A percentile compares a stretch with the other conserved stretches of the same genome.
Evolutionary conservation across 1,284 basidiomycete genomes (phyloP).

Genomic region (Pterulicium gracile): DNA sequence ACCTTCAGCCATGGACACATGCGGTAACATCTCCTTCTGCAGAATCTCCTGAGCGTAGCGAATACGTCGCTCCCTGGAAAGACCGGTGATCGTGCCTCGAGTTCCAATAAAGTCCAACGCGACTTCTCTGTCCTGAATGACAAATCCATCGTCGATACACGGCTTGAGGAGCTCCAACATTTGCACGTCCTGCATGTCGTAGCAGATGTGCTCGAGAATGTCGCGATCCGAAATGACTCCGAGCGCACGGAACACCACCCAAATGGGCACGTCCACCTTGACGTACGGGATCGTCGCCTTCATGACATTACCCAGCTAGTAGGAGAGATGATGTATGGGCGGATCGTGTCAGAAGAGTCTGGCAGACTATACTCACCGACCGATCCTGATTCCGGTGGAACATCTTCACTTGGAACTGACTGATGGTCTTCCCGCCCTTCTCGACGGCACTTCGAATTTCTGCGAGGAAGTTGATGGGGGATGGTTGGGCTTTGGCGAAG

Average conservation of each 20-base stretch:
- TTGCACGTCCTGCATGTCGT: conserved; percentile 91
- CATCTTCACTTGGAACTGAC: conserved; percentile 97
- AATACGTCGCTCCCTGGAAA: conserved; percentile 86
- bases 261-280: conserved; percentile 96
- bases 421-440: conserved; percentile 97
- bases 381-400: conserved; percentile 85
- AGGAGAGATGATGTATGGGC: conserved; percentile 5
- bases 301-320: conserved; percentile 84
- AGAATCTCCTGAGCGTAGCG: conserved; percentile 96
- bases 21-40: conserved; percentile 98
- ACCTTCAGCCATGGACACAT: conserved; percentile 93
- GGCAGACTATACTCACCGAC: conserved; percentile 41
- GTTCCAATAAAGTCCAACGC: conserved; percentile 98
- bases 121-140: conserved; percentile 95
- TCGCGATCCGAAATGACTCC: conserved; percentile 98
- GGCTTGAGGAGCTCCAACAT: conserved; percentile 99
- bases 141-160: conserved; percentile 97
- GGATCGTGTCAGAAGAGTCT: conserved; percentile 6
- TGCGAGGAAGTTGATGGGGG: conserved; percentile 91
- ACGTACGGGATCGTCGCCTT: conserved; percentile 98
- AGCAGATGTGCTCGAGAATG: conserved; percentile 97
- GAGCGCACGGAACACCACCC: conserved; percentile 97
- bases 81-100: conserved; percentile 91
- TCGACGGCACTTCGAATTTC: conserved; percentile 98
- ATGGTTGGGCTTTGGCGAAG: conserved; percentile 96